phyloP scores from a whole-genome alignment of 768 basidiomycete genomes.

The Gyrodon lividus region DNA sequence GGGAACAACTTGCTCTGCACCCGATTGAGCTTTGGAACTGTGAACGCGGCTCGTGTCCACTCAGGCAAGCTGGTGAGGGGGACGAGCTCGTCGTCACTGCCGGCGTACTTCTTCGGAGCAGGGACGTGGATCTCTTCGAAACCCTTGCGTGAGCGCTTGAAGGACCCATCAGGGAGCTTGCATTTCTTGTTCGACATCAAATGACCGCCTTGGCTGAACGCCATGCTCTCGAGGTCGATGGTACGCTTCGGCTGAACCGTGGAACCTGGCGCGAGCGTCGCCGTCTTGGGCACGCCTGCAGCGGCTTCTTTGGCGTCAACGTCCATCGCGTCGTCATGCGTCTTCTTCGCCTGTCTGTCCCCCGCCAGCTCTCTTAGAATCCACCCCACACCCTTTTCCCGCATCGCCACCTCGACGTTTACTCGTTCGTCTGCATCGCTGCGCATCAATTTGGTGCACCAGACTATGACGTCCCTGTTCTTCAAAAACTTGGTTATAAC shows the following conservation, averaged over 20 bases:
- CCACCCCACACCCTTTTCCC: constrained; percentile 96
- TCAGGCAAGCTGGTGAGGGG: constrained; percentile 69
- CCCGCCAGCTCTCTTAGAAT: constrained; percentile 87
- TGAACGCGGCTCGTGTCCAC: constrained; percentile 89
- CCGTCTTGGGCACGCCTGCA: constrained; percentile 67
- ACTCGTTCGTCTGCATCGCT: constrained; percentile 85
- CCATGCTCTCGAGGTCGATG: constrained; percentile 90
- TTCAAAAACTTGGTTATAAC: constrained; percentile 88
- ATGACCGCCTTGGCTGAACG: constrained; percentile 95
- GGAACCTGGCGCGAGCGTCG: constrained; percentile 84
- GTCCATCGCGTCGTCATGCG: constrained; percentile 67
- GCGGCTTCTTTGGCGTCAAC: constrained; percentile 59
- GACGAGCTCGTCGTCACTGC: constrained; percentile 65
- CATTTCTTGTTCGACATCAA: constrained; percentile 99
- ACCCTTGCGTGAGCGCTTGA: constrained; percentile 94
- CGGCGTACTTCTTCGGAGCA: constrained; percentile 77
- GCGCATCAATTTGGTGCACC: constrained; percentile 96
- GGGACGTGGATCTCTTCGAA: constrained; percentile 99
- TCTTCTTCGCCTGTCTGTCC: constrained; percentile 62
- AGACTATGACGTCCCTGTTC: constrained; percentile 94
- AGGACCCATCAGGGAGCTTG: constrained; percentile 95
- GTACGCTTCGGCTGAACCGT: constrained; percentile 80
- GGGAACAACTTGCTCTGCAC: constrained; percentile 94
- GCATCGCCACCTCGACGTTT: constrained; percentile 96
- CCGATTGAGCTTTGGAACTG: constrained; percentile 78